phyloP scores from a whole-genome alignment of 2,329 filamentous ascomycete species.

The Paecilomyces dactylethromorphus region DNA sequence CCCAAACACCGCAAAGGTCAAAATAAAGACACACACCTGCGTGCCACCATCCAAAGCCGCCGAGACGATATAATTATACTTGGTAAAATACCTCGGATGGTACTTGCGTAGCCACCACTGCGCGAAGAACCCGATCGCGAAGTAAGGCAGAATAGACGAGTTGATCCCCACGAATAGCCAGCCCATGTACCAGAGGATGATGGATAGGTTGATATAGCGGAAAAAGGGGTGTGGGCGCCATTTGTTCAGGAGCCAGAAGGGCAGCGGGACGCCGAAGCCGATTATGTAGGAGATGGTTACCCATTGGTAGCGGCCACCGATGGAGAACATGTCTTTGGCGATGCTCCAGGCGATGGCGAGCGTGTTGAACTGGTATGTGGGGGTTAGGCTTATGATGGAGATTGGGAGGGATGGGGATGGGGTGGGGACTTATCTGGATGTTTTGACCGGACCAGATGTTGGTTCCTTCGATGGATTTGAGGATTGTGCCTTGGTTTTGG shows the following conservation, averaged over 20 bases:
- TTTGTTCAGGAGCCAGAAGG: constrained; percentile 31
- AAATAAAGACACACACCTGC: constrained; percentile 29
- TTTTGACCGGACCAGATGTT: constrained; percentile 46
- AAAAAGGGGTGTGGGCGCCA: constrained; percentile 22
- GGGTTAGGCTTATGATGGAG: not conserved
- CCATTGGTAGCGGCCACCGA: constrained; percentile 31
- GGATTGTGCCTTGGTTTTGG: constrained; percentile 35
- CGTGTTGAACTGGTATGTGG: constrained; percentile 32
- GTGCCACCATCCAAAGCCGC: constrained; percentile 31
- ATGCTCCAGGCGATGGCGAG: constrained; percentile 35
- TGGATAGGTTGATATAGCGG: constrained; percentile 33
- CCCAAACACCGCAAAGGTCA: constrained; percentile 29
- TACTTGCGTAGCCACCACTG: constrained; percentile 14
- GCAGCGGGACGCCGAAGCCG: constrained; percentile 39
- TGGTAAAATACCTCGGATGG: constrained; percentile 19
- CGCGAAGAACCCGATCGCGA: constrained; percentile 12
- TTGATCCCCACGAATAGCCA: constrained; percentile 39
- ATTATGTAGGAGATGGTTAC: constrained; percentile 37
- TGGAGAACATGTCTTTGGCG: constrained; percentile 38
- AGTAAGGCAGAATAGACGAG: constrained; percentile 23
- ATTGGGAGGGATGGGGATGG: not conserved
- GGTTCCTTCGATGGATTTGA: constrained; percentile 36
- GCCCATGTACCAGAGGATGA: constrained; percentile 39
- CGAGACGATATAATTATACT: constrained; percentile 30
- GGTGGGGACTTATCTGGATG: constrained; percentile 30